Percentiles rank a stretch among this genome's conserved stretches.
Evolutionary conservation across 2,329 filamentous ascomycete genomes (phyloP).

Genomic region (Alternaria sp.): DNA sequence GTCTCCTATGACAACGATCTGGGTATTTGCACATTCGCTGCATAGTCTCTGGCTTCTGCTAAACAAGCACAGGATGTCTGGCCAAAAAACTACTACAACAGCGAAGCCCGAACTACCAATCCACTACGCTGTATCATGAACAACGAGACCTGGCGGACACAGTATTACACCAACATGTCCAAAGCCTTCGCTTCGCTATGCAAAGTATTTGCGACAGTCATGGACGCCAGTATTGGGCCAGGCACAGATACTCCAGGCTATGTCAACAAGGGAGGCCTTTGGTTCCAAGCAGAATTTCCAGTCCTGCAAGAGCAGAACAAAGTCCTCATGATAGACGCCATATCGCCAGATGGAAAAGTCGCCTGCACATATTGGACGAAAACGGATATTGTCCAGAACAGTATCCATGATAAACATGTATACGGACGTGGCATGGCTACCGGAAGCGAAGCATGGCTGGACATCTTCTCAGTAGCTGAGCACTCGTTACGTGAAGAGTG

Average conservation of each 20-base stretch:
- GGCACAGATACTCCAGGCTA: neutral
- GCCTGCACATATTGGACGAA: neutral
- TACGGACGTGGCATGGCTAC: neutral
- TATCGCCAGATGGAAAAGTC: neutral
- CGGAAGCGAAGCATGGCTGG: neutral
- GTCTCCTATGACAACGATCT: neutral
- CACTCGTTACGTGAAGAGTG: neutral
- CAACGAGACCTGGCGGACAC: neutral
- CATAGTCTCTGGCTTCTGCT: neutral
- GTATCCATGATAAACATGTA: neutral
- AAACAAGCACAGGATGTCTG: neutral
- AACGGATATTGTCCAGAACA: neutral
- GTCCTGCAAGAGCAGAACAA: neutral
- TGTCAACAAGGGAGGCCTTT: neutral
- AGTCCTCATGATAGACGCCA: neutral
- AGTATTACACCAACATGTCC: neutral
- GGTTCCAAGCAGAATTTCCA: neutral
- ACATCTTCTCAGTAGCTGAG: neutral
- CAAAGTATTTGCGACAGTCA: neutral
- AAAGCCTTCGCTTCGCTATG: neutral
- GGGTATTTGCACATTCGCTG: neutral
- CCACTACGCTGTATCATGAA: neutral
- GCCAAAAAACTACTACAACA: neutral
- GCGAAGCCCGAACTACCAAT: neutral
- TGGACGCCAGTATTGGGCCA: neutral